Percentiles rank a stretch among this genome's conserved stretches.
phyloP scores from a whole-genome alignment of 2,329 filamentous ascomycete genomes.

The Colletotrichum sp. region DNA sequence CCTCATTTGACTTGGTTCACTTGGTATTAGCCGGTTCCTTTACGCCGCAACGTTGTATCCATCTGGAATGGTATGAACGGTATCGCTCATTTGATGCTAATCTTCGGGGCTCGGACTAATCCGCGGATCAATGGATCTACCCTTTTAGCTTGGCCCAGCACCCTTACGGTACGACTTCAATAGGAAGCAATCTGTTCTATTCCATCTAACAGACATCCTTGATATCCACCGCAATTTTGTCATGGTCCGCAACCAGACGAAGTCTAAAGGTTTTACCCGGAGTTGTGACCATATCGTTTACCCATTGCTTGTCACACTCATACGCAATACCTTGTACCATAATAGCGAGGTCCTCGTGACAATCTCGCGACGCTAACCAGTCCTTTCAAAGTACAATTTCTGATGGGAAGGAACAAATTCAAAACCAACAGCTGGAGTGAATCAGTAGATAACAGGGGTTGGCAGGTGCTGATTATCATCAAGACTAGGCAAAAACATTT shows the following conservation, averaged over 20 bases:
- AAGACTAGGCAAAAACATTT: not conserved
- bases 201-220: not conserved
- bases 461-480: not conserved
- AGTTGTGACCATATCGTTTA: not conserved
- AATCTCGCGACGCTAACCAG: accelerated
- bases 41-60: not conserved
- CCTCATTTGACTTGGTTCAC: not conserved
- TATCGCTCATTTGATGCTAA: not conserved
- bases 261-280: not conserved
- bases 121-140: not conserved
- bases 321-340: not conserved
- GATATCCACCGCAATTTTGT: not conserved
- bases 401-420: not conserved
- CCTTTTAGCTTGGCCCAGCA: not conserved
- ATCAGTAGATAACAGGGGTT: not conserved
- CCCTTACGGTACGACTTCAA: not conserved
- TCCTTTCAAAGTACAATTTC: accelerated
- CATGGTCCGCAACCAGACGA: not conserved
- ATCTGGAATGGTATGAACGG: not conserved
- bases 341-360: not conserved
- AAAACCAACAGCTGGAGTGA: accelerated
- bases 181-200: not conserved
- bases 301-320: not conserved
- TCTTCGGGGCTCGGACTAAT: not conserved
- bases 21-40: not conserved